Base-by-base conservation (phyloP, 2,329 filamentous ascomycete species). In the Fusarium oxysporum region DNA sequence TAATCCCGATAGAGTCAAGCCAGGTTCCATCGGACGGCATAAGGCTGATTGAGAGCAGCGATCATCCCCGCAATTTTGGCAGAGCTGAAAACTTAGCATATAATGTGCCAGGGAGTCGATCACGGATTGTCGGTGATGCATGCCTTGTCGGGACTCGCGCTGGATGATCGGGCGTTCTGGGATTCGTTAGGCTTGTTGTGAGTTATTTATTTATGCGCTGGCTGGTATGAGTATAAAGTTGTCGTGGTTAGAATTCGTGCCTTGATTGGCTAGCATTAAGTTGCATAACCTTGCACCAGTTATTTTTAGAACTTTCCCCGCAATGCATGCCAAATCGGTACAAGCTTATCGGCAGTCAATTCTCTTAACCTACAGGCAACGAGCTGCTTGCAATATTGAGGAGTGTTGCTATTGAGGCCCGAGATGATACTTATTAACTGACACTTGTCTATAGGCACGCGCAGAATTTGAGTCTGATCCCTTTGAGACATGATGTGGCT, bases 51-150 rank as follows among this genome's bases (percentile, higher is more conserved):
- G 1, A 12, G 12, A 53, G 40, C 23, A 25, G 7, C 35, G 38
- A 51, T 60, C 38, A 45, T 9, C 68, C 51, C 60, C 59, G 62
- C 43, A 41, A 23, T 41, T 50, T 25, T 8, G 47, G 23, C 19
- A 56, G 23, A 70, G 65, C 65, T 70, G 65, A 70, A 55, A 58
- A 67, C 19, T 47, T 64, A 56, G 59, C 14, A 56, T 17, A 5
- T 35, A 59, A 57, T 40, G 14, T 50, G 38, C 64, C 43, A 63
- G 62, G 40, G 48, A 21, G 16, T 4, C 3, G 44, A 48, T 38
- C 28, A 53, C 66, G 61, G 66, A 44, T 41, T 45, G n/a, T 70
- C 66, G 66, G 61, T 3, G 28, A 9, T 62, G 14, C 0, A 40
- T 59, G 5, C 53, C 33, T 2, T 25, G 33, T 62, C 41, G n/a